Base-by-base conservation (phyloP, 2,329 filamentous ascomycete species). In the Hymenoscyphus linearis region DNA sequence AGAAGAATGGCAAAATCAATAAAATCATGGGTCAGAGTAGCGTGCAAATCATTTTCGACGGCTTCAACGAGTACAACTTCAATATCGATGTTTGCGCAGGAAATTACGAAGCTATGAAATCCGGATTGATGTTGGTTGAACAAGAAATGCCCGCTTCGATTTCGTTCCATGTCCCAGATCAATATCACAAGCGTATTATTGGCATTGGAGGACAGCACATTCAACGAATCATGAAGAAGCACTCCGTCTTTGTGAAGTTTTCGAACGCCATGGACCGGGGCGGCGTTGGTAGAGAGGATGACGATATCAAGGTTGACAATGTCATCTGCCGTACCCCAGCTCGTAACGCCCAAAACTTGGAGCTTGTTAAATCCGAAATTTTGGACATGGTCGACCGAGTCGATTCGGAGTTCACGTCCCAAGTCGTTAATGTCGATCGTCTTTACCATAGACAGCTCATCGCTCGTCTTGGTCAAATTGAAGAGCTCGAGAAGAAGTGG, bases 1-100 rank as follows among this genome's bases (percentile, higher is more conserved):
- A 99, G 82, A 99, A 99, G 81, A 99, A 99, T 71, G 95, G 95
- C 76, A 99, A 99, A 79, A 99, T 99, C 77, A 99, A 99, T 82
- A 99, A 99, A 82, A 99, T 99, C 72, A 99, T 99, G 95, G 95
- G 93, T 26, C 93, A 98, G 76, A 97, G 93, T 82, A 97, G 96
- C 70, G 95, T 99, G 13, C 95, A 99, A 77, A 98, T 99, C 72
- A 93, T 99, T 65, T 99, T 99, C 68, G 95, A 99, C 73, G 93
- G 92, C 65, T 99, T 98, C 80, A 96, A 97, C 76, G 95, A 99
- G 78, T 99, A 98, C 82, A 98, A 99, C 77, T 99, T 99, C 81
- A 96, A 98, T 76, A 99, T 99, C 67, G 95, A 99, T 73, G 93
- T 99, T 60, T 93, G 95, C 73, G 93, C 91, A 53, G 87, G 87